phyloP scores from a whole-genome alignment of 2,329 filamentous ascomycete species.

The Ophiognomonia clavigignenti-juglandacearum region DNA sequence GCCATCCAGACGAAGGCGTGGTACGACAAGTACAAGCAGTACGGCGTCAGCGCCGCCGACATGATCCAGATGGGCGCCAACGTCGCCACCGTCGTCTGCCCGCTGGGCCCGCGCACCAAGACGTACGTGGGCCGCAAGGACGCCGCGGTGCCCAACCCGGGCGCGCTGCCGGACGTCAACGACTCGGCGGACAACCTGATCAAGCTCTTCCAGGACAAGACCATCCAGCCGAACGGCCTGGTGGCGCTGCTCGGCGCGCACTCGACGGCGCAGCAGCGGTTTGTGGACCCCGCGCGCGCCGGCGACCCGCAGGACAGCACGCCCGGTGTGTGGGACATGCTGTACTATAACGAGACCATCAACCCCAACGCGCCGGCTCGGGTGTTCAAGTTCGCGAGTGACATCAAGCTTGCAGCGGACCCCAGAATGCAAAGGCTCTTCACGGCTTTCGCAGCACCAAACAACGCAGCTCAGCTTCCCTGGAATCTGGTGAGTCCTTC shows the following conservation, averaged over 20 bases:
- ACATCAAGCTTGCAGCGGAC: constrained; percentile 3
- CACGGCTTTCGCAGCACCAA: constrained; percentile 3
- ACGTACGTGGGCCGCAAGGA: constrained; percentile 49
- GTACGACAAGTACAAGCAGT: constrained; percentile 35
- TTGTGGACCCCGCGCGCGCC: constrained; percentile 33
- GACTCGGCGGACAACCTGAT: constrained; percentile 42
- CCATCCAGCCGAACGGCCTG: constrained; percentile 45
- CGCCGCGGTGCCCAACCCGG: constrained; percentile 31
- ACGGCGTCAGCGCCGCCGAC: constrained; percentile 46
- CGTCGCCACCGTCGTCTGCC: constrained; percentile 43
- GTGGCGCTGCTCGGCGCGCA: constrained; percentile 53
- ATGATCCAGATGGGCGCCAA: constrained; percentile 49
- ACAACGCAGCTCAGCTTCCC: constrained; percentile 9
- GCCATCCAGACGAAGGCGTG: constrained; percentile 33
- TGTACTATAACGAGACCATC: constrained; percentile 42
- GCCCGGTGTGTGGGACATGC: constrained; percentile 47
- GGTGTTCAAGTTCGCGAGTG: constrained; percentile 26
- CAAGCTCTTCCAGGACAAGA: constrained; percentile 46
- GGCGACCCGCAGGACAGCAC: constrained; percentile 47
- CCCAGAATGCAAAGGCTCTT: background rate
- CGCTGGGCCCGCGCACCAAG: constrained; percentile 40
- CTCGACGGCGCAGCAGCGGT: constrained; percentile 43
- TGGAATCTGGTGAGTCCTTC: constrained; percentile 6
- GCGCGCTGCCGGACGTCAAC: constrained; percentile 33
- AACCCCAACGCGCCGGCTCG: constrained; percentile 25